These are phyloP conservation scores for Solanum paucissectum DNA, from an alignment of 257 asterid species.

Conservation along the genomic window DNA sequence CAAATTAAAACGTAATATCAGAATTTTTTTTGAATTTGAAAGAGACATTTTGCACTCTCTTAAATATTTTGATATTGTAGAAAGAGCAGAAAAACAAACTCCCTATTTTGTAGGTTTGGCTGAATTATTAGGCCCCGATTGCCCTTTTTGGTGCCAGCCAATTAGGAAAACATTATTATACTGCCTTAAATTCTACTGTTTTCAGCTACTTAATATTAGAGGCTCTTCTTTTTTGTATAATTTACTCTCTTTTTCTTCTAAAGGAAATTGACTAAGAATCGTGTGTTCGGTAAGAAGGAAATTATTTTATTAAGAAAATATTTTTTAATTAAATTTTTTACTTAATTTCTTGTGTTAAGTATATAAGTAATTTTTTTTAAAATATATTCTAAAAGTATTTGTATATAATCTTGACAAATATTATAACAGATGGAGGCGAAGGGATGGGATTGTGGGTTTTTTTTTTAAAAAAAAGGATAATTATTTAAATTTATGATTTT, in stretches of 20 bases:
- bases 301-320: too few species aligned
- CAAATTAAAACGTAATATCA: background rate
- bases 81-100: background rate
- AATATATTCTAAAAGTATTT: too few species aligned
- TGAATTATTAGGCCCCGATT: background rate
- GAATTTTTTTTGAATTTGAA: background rate
- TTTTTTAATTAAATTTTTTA: too few species aligned
- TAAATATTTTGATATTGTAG: background rate
- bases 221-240: background rate
- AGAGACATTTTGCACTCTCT: background rate
- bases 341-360: too few species aligned
- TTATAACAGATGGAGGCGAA: too few species aligned
- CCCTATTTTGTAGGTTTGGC: background rate
- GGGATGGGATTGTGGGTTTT: background rate
- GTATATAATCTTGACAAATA: background rate
- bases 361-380: too few species aligned
- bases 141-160: background rate
- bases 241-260: background rate
- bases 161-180: background rate
- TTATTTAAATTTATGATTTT: too few species aligned
- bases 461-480: too few species aligned
- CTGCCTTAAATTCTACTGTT: background rate
- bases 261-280: background rate
- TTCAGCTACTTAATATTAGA: background rate
- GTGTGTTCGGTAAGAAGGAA: background rate